Evolutionary conservation across 2,329 filamentous ascomycete species (phyloP).

Genomic region (Diaporthe sp.): DNA sequence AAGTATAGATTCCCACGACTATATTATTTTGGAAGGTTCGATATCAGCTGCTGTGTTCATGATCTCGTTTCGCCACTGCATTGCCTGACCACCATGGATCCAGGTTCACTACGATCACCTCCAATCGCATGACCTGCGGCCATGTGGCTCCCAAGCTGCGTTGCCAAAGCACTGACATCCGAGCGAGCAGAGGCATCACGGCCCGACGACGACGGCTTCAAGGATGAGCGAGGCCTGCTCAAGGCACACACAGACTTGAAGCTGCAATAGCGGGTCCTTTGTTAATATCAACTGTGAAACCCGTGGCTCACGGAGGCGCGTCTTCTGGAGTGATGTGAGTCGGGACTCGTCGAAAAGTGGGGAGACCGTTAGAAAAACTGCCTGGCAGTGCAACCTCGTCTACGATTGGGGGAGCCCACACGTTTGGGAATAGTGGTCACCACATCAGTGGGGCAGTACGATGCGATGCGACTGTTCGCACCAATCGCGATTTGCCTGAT

Average conservation of each 20-base stretch:
- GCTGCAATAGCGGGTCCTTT: conserved; percentile 3
- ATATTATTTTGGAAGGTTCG: neutral
- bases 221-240: neutral
- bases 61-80: neutral
- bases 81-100: neutral
- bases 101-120: neutral
- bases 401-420: neutral
- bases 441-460: neutral
- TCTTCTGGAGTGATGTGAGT: neutral
- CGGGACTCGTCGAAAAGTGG: neutral
- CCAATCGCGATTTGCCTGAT: conserved; percentile 15
- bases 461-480: conserved; percentile 16
- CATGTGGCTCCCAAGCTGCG: neutral
- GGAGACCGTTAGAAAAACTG: conserved; percentile 2
- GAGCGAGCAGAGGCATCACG: conserved; percentile 6
- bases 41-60: neutral
- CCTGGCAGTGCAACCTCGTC: conserved; percentile 2
- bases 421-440: neutral
- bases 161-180: neutral
- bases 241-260: neutral
- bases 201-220: conserved; percentile 11
- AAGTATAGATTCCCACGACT: neutral
- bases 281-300: neutral
- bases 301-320: neutral
- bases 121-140: neutral